Base-by-base conservation (phyloP, 169 alveolate genomes). In the Cryptosporidium baileyi region DNA sequence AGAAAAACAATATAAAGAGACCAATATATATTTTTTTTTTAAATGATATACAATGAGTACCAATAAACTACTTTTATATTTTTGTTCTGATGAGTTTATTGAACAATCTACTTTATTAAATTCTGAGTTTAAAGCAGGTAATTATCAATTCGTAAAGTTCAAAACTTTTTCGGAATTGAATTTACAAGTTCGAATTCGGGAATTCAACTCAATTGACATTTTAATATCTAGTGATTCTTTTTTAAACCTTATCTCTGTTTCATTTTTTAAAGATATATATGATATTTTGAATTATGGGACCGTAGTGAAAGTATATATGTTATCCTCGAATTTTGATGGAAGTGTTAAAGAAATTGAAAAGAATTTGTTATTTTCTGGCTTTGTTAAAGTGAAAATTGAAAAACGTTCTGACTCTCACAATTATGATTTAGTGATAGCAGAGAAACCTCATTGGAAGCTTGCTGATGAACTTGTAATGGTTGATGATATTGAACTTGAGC, bases 401-500 rank as follows among this genome's bases (percentile, higher is more conserved):
- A 13, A 32, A 28, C 15, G 9, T 11, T 8, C 28, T 4, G 49
- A 34, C 1, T 15, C 32, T 45, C 28, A 28, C 32, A 38, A 19
- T n/a, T 32, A 36, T 57, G 34, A 74, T 22, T 19, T 74, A 47
- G 9, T 22, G n/a, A 3, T 36, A 17, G 65, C 60, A 5, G 67
- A 51, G 26, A 74, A 74, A 11, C 85, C 85, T 1, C 30, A 34
- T 54, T 74, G 85, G 85, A 57, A 41, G 32, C 60, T 43, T 40
- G 85, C 26, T 9, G 74, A 74, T 26, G 85, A 60, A 13, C 32
- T n/a, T 22, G 74, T 57, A 2, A 22, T 74, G 22, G 45, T 74
- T 11, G 67, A 74, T 22, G 85, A 74, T 43, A 74, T 74, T 22
- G 85, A 51, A 9, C 34, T 74, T 28, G 85, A 74, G n/a, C 17